These are phyloP conservation scores for Geosmithia putterillii DNA, from an alignment of 2,329 filamentous ascomycete species.

Conservation along the genomic window DNA sequence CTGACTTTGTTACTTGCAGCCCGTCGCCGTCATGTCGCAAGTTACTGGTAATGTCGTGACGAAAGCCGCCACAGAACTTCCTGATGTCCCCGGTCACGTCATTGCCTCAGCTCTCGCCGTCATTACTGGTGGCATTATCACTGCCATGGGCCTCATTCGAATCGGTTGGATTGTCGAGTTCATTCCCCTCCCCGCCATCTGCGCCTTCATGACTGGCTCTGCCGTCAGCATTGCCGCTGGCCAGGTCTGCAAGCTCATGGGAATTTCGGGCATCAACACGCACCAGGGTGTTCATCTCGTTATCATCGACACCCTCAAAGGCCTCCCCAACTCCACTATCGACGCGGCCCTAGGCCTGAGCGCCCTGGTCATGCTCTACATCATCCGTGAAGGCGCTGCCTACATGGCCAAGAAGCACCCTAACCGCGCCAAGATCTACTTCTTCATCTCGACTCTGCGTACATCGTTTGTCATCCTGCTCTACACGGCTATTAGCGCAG, in stretches of 20 bases:
- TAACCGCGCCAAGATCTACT: slow-evolving; percentile 54
- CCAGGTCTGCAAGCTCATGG: slow-evolving; percentile 37
- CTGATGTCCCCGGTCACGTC: slow-evolving; percentile 25
- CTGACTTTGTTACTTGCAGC: slow-evolving; percentile 20
- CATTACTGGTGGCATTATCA: slow-evolving; percentile 34
- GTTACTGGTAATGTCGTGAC: slow-evolving; percentile 36
- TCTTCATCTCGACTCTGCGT: slow-evolving; percentile 67
- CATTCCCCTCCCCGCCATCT: slow-evolving; percentile 38
- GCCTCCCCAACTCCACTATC: slow-evolving; percentile 35
- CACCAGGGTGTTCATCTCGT: slow-evolving; percentile 31
- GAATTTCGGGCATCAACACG: slow-evolving; percentile 36
- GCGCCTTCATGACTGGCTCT: slow-evolving; percentile 42
- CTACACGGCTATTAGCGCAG: slow-evolving; percentile 66
- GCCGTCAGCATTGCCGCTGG: slow-evolving; percentile 36
- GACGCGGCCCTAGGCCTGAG: slow-evolving; percentile 67
- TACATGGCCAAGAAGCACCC: slow-evolving; percentile 56
- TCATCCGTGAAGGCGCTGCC: slow-evolving; percentile 50
- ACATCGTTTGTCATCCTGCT: slow-evolving; percentile 72
- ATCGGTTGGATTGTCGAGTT: slow-evolving; percentile 42
- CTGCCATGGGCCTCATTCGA: slow-evolving; percentile 34
- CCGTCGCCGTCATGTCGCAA: slow-evolving; percentile 39
- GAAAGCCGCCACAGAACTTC: slow-evolving; percentile 20
- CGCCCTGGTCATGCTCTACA: slow-evolving; percentile 55
- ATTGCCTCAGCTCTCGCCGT: slow-evolving; percentile 35
- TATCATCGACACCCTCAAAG: slow-evolving; percentile 37